These are phyloP conservation scores for Monosporascus sp. DNA, from an alignment of 2,329 filamentous ascomycete species.

Conservation along the genomic window DNA sequence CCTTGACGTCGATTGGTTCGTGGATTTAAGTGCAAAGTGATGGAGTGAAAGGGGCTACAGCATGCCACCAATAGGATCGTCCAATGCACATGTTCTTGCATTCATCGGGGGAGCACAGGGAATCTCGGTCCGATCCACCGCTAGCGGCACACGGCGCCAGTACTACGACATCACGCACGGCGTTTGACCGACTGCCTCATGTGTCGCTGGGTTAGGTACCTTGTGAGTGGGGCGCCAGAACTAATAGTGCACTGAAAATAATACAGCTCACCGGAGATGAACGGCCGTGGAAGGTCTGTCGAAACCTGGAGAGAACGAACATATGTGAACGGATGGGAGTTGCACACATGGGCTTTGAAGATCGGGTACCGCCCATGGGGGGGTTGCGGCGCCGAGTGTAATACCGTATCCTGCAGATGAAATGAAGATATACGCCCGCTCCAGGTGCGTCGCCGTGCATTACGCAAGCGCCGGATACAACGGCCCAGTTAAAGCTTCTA, in stretches of 20 bases:
- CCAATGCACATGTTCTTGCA: constrained; percentile 10
- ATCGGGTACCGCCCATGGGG: neutral
- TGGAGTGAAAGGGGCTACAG: constrained; percentile 1
- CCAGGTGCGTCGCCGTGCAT: neutral
- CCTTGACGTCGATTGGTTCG: constrained; percentile 16
- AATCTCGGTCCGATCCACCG: constrained; percentile 23
- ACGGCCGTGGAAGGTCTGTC: neutral
- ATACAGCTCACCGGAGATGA: too few species aligned
- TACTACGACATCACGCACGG: constrained; percentile 1
- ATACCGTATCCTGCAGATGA: neutral
- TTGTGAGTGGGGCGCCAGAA: too few species aligned
- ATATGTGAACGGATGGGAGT: neutral
- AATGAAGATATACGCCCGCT: neutral
- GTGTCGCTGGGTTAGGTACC: neutral
- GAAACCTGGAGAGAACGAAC: neutral
- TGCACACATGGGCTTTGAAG: neutral
- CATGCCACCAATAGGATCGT: constrained; percentile 18
- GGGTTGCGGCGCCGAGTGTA: neutral
- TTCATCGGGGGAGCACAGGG: constrained; percentile 13
- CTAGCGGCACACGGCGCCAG: neutral
- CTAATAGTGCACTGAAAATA: too few species aligned
- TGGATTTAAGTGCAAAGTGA: constrained; percentile 13
- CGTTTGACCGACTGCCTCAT: constrained; percentile 10
- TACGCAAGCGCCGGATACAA: too few species aligned
- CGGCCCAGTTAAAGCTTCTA: too few species aligned